Conservation (phyloP, 306 rosid genomes). For the Prunus davidiana region DNA sequence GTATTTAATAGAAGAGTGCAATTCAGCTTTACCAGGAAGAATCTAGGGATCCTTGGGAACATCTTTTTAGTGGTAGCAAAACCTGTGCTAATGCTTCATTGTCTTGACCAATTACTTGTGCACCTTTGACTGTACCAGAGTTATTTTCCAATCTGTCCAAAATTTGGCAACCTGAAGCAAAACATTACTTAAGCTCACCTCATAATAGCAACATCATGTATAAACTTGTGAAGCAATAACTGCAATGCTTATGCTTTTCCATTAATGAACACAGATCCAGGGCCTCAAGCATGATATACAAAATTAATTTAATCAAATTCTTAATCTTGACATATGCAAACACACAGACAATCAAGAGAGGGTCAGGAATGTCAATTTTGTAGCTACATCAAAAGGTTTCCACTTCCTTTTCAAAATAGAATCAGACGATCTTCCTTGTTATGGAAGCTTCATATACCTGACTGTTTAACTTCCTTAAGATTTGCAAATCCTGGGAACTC, state of each 20-base stretch:
- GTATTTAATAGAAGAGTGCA: slow-evolving; percentile 2
- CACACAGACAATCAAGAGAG: background rate
- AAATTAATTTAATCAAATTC: background rate
- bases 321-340: background rate
- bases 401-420: background rate
- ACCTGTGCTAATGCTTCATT: slow-evolving; percentile 67
- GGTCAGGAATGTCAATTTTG: background rate
- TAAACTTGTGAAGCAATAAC: background rate
- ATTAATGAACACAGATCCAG: background rate
- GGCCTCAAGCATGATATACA: background rate
- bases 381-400: too few relatives aligned
- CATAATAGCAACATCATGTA: background rate
- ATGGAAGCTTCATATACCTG: slow-evolving; percentile 47
- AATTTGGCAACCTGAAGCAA: slow-evolving; percentile 57
- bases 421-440: background rate
- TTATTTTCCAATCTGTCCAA: slow-evolving; percentile 72
- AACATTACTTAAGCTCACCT: background rate
- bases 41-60: slow-evolving; percentile 60
- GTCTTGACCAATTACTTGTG: slow-evolving; percentile 73
- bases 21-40: slow-evolving; percentile 48
- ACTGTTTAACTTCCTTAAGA: slow-evolving; percentile 42
- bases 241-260: background rate
- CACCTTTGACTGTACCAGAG: slow-evolving; percentile 82
- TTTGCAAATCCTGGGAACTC: slow-evolving; percentile 66
- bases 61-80: slow-evolving; percentile 62